These are phyloP conservation scores for Talaromyces sp. DNA, from an alignment of 2,329 filamentous ascomycete genomes.

Conservation along the genomic window DNA sequence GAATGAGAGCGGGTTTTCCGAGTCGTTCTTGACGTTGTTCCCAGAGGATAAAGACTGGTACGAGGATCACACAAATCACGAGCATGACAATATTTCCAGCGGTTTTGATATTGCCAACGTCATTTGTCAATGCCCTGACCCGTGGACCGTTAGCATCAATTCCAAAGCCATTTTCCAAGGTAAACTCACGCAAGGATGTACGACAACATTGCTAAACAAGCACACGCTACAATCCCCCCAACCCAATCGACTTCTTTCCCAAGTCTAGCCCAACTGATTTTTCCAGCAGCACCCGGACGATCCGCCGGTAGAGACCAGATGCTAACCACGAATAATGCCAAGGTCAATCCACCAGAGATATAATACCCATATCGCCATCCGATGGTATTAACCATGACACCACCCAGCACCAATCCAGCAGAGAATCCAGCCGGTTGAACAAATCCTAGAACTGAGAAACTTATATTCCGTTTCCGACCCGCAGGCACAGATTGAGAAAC, in stretches of 20 bases:
- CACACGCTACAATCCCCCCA: slow-evolving; percentile 43
- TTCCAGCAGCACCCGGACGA: background rate
- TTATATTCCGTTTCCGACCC: slow-evolving; percentile 48
- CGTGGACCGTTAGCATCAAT: background rate
- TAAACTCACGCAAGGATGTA: slow-evolving; percentile 39
- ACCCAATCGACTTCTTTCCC: slow-evolving; percentile 49
- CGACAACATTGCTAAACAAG: slow-evolving; percentile 46
- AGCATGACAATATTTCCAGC: slow-evolving; percentile 29
- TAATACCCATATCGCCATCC: slow-evolving; percentile 50
- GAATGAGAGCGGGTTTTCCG: slow-evolving; percentile 31
- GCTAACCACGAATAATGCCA: slow-evolving; percentile 15
- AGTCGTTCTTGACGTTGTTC: slow-evolving; percentile 26
- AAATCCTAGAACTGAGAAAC: slow-evolving; percentile 49
- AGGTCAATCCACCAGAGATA: slow-evolving; percentile 18
- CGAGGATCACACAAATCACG: slow-evolving; percentile 26
- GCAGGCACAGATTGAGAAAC: slow-evolving; percentile 46
- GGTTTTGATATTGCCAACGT: slow-evolving; percentile 8
- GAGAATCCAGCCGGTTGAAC: slow-evolving; percentile 51
- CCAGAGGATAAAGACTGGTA: slow-evolving; percentile 29
- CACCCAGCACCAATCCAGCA: slow-evolving; percentile 49
- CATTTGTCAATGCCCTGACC: slow-evolving; percentile 13
- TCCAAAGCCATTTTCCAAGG: background rate
- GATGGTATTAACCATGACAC: slow-evolving; percentile 45
- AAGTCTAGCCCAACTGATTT: background rate
- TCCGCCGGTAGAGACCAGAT: slow-evolving; percentile 13